Percentiles rank a stretch among this genome's conserved stretches.
These are phyloP conservation scores for Trichoderma sp. DNA, from an alignment of 2,329 filamentous ascomycete species.

Conservation along the genomic window DNA sequence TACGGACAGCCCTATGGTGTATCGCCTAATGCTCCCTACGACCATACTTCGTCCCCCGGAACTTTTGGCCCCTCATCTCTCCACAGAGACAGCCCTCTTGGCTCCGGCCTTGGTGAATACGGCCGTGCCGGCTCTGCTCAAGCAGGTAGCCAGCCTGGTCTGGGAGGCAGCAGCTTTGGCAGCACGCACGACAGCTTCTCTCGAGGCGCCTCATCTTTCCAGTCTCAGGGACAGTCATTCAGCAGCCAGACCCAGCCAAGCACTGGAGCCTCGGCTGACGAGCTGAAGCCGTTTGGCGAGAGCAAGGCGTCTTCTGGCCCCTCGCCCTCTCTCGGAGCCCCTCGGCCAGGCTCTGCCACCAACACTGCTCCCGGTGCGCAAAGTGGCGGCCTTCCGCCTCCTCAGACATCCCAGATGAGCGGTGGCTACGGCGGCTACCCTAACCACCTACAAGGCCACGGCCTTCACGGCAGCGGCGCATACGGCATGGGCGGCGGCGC, in stretches of 20 bases:
- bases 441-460: constrained; percentile 55
- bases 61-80: constrained; percentile 57
- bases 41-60: constrained; percentile 56
- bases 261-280: constrained; percentile 48
- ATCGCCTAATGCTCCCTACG: constrained; percentile 58
- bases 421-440: constrained; percentile 57
- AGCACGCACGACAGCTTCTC: constrained; percentile 58
- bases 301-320: constrained; percentile 56
- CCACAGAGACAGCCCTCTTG: constrained; percentile 53
- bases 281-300: constrained; percentile 62
- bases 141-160: constrained; percentile 51
- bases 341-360: constrained; percentile 60
- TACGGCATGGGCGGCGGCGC: constrained; percentile 57
- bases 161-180: constrained; percentile 54
- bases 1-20: constrained; percentile 61
- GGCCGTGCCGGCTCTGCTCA: constrained; percentile 54
- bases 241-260: constrained; percentile 52
- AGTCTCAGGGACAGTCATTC: constrained; percentile 58
- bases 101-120: constrained; percentile 57
- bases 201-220: constrained; percentile 54
- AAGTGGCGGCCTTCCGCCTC: constrained; percentile 55
- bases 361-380: constrained; percentile 54
- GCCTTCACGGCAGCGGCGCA: constrained; percentile 55
- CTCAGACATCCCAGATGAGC: constrained; percentile 57
- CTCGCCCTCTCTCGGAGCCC: constrained; percentile 57